These are phyloP conservation scores for Cyclotella atomus DNA, from an alignment of 108 stramenopile species.

Conservation along the genomic window DNA sequence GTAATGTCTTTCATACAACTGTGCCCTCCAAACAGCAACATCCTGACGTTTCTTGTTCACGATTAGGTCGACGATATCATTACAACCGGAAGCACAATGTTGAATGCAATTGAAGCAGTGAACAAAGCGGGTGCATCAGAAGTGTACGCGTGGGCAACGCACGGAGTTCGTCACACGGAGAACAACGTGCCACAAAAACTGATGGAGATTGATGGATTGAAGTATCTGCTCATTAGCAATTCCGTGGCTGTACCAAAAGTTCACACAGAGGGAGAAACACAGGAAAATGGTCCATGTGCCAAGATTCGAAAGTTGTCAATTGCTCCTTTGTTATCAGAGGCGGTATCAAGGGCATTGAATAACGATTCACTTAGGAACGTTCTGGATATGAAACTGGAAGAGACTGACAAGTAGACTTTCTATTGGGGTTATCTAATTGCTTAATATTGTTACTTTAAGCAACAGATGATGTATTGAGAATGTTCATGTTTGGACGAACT, in stretches of 20 bases:
- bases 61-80: conserved; percentile 84
- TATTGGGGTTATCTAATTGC: too few relatives aligned
- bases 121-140: conserved; percentile 67
- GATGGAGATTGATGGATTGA: conserved; percentile 60
- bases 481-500: too few relatives aligned
- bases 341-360: conserved; percentile 82
- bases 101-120: conserved; percentile 59
- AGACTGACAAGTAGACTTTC: conserved; percentile 14
- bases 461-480: too few relatives aligned
- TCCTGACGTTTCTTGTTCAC: too few relatives aligned
- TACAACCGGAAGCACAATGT: conserved; percentile 80
- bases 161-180: conserved; percentile 79
- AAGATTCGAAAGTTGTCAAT: conserved; percentile 87
- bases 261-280: conserved; percentile 20
- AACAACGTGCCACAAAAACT: conserved; percentile 63
- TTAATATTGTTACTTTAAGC: too few relatives aligned
- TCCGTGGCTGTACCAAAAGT: conserved; percentile 52
- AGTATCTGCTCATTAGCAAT: conserved; percentile 85
- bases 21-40: too few relatives aligned
- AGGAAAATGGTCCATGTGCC: conserved; percentile 44
- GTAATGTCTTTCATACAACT: too few relatives aligned
- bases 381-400: conserved; percentile 56
- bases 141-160: conserved; percentile 89
- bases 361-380: conserved; percentile 79
- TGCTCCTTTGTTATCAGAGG: conserved; percentile 88